Percentiles rank a stretch among this genome's conserved stretches.
Evolutionary conservation across 176 grass and related monocot genomes (phyloP).

Genomic region (Aegilops speltoides): DNA sequence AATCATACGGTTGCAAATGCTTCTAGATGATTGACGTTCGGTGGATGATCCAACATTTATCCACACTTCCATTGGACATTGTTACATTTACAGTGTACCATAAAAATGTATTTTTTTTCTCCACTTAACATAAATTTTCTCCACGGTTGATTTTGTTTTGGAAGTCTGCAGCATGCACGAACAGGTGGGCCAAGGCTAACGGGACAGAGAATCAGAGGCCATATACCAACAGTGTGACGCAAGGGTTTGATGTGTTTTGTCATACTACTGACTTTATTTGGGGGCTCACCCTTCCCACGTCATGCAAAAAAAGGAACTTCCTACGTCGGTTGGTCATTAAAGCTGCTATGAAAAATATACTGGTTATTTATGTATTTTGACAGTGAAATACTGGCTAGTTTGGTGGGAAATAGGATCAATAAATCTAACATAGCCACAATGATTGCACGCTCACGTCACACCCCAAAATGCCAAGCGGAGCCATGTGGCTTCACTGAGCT

Average conservation of each 20-base stretch:
- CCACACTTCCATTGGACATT: not conserved
- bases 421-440: not conserved
- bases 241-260: not conserved
- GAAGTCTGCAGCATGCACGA: not conserved
- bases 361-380: not conserved
- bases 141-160: not conserved
- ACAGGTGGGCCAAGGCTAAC: not conserved
- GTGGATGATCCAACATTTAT: not conserved
- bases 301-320: not conserved
- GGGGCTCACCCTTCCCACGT: not conserved
- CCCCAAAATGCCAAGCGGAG: not conserved
- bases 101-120: not conserved
- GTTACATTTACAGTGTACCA: not conserved
- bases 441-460: not conserved
- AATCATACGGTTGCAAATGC: not conserved
- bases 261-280: not conserved
- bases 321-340: not conserved
- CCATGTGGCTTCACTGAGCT: not conserved
- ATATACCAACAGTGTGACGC: not conserved
- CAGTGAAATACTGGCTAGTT: not conserved
- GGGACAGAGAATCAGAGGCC: not conserved
- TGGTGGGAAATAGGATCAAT: not conserved
- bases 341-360: not conserved
- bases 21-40: not conserved
- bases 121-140: not conserved